These are phyloP conservation scores for Citrus trifoliata DNA, from an alignment of 345 rosid species.

Conservation along the genomic window DNA sequence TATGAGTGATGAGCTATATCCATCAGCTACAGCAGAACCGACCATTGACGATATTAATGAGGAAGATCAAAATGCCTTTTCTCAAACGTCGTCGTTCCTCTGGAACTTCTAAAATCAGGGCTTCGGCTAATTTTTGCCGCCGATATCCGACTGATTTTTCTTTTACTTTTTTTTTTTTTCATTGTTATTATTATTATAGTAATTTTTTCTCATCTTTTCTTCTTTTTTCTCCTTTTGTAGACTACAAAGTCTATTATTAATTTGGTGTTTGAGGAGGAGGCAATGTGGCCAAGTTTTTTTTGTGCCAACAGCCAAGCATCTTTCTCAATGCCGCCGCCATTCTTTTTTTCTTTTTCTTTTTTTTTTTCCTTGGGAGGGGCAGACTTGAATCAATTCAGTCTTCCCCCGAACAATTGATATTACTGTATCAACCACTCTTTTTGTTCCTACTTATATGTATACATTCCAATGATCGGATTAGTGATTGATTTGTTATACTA, in stretches of 20 bases:
- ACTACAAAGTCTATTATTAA: not conserved
- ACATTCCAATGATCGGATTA: no score
- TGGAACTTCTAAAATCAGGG: conserved; percentile 43
- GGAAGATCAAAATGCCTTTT: conserved; percentile 8
- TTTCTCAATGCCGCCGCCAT: no score
- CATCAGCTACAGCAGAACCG: not conserved
- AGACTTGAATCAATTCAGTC: not conserved
- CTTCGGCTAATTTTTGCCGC: conserved; percentile 11
- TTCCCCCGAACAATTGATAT: not conserved
- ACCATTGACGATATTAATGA: not conserved
- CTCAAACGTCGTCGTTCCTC: conserved; percentile 38
- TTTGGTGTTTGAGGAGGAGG: not conserved
- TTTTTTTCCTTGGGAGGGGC: not conserved
- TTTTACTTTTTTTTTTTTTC: no score
- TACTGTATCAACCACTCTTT: not conserved
- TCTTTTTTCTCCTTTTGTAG: not conserved
- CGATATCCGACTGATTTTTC: not conserved
- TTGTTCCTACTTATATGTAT: not conserved
- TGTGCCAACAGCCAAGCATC: not conserved
- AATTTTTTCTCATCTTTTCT: no score
- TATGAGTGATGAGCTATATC: not conserved
- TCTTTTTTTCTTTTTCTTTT: no score
- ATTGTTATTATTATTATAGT: no score
- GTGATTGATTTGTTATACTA: not conserved
- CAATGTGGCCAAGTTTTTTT: not conserved